phyloP scores from a whole-genome alignment of 2,329 filamentous ascomycete genomes.

The Trichoderma sp. region DNA sequence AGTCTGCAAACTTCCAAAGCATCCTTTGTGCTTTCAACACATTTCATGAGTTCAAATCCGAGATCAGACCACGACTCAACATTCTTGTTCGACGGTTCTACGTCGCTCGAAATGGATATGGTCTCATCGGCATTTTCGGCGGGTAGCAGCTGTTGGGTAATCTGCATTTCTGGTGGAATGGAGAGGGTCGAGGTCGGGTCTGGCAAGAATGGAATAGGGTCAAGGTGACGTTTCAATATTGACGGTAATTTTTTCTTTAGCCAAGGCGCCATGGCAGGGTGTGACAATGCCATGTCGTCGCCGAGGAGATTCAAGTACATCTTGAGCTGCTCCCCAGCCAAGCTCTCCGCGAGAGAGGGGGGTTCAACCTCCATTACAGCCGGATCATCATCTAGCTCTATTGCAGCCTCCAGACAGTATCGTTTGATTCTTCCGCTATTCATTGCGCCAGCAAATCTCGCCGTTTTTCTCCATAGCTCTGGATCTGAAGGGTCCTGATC shows the following conservation, averaged over 20 bases:
- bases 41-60: slow-evolving; percentile 34
- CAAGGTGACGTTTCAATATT: slow-evolving; percentile 52
- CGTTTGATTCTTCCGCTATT: slow-evolving; percentile 56
- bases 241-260: slow-evolving; percentile 49
- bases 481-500: slow-evolving; percentile 66
- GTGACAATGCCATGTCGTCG: slow-evolving; percentile 56
- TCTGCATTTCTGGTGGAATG: slow-evolving; percentile 26
- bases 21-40: slow-evolving; percentile 29
- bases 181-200: slow-evolving; percentile 45
- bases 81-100: slow-evolving; percentile 14
- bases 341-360: slow-evolving; percentile 59
- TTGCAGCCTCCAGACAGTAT: slow-evolving; percentile 63
- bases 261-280: slow-evolving; percentile 60
- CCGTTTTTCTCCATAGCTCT: slow-evolving; percentile 61
- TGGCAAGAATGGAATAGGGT: slow-evolving; percentile 61
- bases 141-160: not conserved
- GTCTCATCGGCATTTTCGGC: not conserved
- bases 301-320: slow-evolving; percentile 50
- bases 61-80: slow-evolving; percentile 35
- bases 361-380: slow-evolving; percentile 60
- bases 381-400: slow-evolving; percentile 66
- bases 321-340: slow-evolving; percentile 62
- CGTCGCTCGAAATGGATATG: not conserved
- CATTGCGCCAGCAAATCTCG: slow-evolving; percentile 57
- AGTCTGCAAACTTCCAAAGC: slow-evolving; percentile 32